A percentile compares a stretch with the other conserved stretches of the same genome.
Conservation (phyloP, 352 stramenopile species). For the Blastocystis hominis region DNA sequence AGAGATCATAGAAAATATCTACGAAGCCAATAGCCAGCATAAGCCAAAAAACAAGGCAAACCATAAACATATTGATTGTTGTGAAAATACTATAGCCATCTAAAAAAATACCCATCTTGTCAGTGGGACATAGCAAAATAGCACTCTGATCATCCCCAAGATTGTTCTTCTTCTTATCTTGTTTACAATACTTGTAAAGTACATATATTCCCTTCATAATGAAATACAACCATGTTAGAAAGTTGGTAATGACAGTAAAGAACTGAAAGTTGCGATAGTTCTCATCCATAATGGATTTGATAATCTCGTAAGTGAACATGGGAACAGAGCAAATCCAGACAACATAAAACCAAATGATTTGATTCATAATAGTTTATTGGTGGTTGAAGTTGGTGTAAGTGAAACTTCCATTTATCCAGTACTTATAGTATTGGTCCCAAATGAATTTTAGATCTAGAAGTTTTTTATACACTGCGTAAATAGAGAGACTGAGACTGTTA, state of each 20-base stretch:
- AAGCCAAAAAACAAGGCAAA: constrained; percentile 23
- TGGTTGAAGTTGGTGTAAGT: no score
- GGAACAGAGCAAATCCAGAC: background rate
- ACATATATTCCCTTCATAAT: constrained; percentile 8
- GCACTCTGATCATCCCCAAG: background rate
- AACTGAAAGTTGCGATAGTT: background rate
- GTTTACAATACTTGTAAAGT: background rate
- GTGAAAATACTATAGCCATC: background rate
- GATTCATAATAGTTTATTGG: background rate
- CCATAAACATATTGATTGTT: constrained; percentile 16
- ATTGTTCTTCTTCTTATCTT: background rate
- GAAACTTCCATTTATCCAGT: no score
- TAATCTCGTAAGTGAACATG: background rate
- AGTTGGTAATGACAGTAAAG: constrained; percentile 18
- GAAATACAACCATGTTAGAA: constrained; percentile 36
- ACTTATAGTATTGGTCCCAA: no score
- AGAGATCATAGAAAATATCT: background rate
- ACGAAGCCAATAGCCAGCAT: background rate
- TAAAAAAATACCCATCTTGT: background rate
- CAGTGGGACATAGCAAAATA: background rate
- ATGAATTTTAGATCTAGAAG: no score
- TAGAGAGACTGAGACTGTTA: no score
- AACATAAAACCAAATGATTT: background rate
- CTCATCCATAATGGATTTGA: background rate
- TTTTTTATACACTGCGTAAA: no score